phyloP scores from a whole-genome alignment of 805 yeast species.

The Cyberlindnera saturnus region DNA sequence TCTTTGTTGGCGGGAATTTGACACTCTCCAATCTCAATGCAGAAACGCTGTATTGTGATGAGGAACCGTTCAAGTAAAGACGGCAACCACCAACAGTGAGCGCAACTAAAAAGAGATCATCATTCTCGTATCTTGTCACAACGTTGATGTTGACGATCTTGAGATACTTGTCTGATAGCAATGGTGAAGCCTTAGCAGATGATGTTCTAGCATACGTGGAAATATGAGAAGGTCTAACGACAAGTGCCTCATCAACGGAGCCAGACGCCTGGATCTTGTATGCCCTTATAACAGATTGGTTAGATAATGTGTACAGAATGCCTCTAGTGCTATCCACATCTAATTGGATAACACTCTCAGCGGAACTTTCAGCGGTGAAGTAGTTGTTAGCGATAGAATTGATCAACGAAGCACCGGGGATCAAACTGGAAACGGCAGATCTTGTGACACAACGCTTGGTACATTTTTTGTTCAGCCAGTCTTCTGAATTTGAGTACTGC shows the following conservation, averaged over 20 bases:
- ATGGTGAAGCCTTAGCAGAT: slow-evolving; percentile 44
- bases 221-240: slow-evolving; percentile 31
- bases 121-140: slow-evolving; percentile 59
- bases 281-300: slow-evolving; percentile 74
- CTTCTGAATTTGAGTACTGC: slow-evolving; percentile 73
- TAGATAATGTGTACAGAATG: slow-evolving; percentile 74
- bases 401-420: slow-evolving; percentile 34
- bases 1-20: slow-evolving; percentile 60
- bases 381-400: slow-evolving; percentile 30
- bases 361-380: slow-evolving; percentile 17
- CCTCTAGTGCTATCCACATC: slow-evolving; percentile 74
- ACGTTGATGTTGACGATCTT: slow-evolving; percentile 57
- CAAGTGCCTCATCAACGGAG: slow-evolving; percentile 35
- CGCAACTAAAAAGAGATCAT: slow-evolving; percentile 68
- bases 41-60: slow-evolving; percentile 28
- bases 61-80: slow-evolving; percentile 45
- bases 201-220: slow-evolving; percentile 36
- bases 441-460: slow-evolving; percentile 79
- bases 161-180: slow-evolving; percentile 48
- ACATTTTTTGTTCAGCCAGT: slow-evolving; percentile 83
- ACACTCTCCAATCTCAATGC: slow-evolving; percentile 42
- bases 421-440: slow-evolving; percentile 46
- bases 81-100: slow-evolving; percentile 82
- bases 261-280: slow-evolving; percentile 49
- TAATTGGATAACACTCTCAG: slow-evolving; percentile 61